A percentile compares a stretch with the other conserved stretches of the same genome.
Conservation (phyloP, 2,329 filamentous ascomycete genomes). For the Sclerotinia spermophila region DNA sequence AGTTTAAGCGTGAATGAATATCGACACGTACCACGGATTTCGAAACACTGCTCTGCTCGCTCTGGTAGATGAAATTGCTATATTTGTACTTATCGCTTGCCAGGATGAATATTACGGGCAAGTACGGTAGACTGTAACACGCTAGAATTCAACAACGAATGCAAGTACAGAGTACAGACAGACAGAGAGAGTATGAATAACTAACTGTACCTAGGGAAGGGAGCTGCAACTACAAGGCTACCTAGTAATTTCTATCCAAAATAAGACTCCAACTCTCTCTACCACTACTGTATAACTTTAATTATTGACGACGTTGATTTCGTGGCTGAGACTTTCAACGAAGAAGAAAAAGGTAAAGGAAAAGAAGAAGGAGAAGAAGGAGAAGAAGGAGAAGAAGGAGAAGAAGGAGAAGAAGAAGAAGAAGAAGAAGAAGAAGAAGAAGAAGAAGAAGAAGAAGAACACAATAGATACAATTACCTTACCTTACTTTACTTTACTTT, state of each 20-base stretch:
- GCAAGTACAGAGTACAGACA: background rate
- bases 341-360: background rate
- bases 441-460: background rate
- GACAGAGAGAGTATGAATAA: too few species aligned
- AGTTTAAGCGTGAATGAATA: too few species aligned
- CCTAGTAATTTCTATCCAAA: background rate
- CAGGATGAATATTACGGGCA: background rate
- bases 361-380: background rate
- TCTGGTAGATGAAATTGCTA: background rate
- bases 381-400: background rate
- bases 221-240: background rate
- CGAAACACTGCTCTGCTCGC: too few species aligned
- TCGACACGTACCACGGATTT: too few species aligned
- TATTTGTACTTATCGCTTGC: background rate
- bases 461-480: background rate
- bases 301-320: background rate
- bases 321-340: background rate
- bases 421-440: background rate
- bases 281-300: background rate
- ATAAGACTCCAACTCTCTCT: background rate
- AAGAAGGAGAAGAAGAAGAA: background rate
- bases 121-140: background rate
- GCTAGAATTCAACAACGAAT: background rate
- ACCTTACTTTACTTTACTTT: background rate
- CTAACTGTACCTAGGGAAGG: too few species aligned